phyloP scores from a whole-genome alignment of 768 basidiomycete species.

The Mrakia frigida region DNA sequence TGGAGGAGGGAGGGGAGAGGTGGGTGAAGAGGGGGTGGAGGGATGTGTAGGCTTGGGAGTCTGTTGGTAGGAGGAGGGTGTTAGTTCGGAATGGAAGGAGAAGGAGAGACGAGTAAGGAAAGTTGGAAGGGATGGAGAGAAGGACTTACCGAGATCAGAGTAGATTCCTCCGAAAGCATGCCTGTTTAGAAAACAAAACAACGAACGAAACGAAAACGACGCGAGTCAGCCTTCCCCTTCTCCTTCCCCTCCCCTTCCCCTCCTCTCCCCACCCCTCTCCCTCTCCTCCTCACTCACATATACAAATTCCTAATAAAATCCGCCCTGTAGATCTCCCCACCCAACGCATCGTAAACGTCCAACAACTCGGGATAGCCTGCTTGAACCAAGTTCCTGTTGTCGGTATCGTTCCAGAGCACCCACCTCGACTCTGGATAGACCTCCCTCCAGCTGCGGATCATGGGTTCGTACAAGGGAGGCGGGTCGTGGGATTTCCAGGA shows the following conservation, averaged over 20 bases:
- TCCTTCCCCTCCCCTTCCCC: neutral
- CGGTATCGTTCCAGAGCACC: conserved; percentile 25
- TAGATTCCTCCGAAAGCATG: conserved; percentile 28
- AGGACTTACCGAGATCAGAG: neutral
- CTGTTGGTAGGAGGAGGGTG: neutral
- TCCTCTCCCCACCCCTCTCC: neutral
- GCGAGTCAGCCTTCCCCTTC: neutral
- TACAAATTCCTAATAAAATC: conserved; percentile 22
- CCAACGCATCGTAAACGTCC: neutral
- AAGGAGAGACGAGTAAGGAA: neutral
- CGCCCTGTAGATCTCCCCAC: conserved; percentile 20
- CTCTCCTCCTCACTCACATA: conserved; percentile 1
- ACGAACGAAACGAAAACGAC: neutral
- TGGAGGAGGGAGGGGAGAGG: neutral
- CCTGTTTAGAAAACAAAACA: neutral
- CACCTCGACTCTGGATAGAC: neutral
- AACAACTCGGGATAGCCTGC: conserved; percentile 6
- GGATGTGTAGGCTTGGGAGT: conserved; percentile 16
- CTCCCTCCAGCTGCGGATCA: conserved; percentile 14
- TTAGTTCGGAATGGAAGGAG: neutral
- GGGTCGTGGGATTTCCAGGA: conserved; percentile 23
- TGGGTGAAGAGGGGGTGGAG: conserved; percentile 9
- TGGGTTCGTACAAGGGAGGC: conserved; percentile 1
- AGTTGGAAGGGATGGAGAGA: neutral
- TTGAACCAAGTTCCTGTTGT: conserved; percentile 19